A percentile compares a stretch with the other conserved stretches of the same genome.
Conservation (phyloP, 495 filamentous ascomycete species). For the Sordaria brevicollis region DNA sequence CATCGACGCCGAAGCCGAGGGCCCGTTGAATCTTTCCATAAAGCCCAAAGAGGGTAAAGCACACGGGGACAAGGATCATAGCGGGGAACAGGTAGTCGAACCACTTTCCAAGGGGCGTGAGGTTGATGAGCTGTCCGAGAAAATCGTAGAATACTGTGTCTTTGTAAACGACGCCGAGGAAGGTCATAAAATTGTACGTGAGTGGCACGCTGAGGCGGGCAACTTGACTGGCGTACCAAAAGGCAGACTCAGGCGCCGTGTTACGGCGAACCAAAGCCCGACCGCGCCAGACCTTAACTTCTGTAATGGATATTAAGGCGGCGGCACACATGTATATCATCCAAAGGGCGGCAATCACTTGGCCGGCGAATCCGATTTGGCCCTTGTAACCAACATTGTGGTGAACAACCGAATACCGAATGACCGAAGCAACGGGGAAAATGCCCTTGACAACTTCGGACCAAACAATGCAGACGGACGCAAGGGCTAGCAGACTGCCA, state of each 20-base stretch:
- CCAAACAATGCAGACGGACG: slow-evolving; percentile 79
- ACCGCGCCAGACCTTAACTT: slow-evolving; percentile 91
- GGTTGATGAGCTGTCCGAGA: slow-evolving; percentile 70
- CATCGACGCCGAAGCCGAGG: slow-evolving; percentile 65
- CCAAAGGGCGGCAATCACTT: slow-evolving; percentile 77
- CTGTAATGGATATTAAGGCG: slow-evolving; percentile 72
- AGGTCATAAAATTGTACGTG: slow-evolving; percentile 91
- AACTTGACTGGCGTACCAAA: slow-evolving; percentile 88
- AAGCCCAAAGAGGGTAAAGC: slow-evolving; percentile 73
- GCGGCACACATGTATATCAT: slow-evolving; percentile 83
- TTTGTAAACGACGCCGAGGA: slow-evolving; percentile 59
- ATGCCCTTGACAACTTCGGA: slow-evolving; percentile 77
- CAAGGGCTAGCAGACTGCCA: slow-evolving; percentile 55
- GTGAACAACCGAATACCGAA: slow-evolving; percentile 77
- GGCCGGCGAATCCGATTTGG: slow-evolving; percentile 71
- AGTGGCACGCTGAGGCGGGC: slow-evolving; percentile 85
- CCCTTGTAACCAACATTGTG: slow-evolving; percentile 54
- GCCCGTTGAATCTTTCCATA: slow-evolving; percentile 71
- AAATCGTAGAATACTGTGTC: slow-evolving; percentile 79
- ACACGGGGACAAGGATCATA: slow-evolving; percentile 73
- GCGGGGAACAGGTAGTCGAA: slow-evolving; percentile 85
- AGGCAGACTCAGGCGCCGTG: slow-evolving; percentile 83
- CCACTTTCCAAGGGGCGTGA: slow-evolving; percentile 72
- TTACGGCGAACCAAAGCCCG: slow-evolving; percentile 81
- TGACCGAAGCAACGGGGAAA: slow-evolving; percentile 65